Evolutionary conservation across 2,329 filamentous ascomycete genomes (phyloP).

Genomic region (Penicillium fuscoglaucum): DNA sequence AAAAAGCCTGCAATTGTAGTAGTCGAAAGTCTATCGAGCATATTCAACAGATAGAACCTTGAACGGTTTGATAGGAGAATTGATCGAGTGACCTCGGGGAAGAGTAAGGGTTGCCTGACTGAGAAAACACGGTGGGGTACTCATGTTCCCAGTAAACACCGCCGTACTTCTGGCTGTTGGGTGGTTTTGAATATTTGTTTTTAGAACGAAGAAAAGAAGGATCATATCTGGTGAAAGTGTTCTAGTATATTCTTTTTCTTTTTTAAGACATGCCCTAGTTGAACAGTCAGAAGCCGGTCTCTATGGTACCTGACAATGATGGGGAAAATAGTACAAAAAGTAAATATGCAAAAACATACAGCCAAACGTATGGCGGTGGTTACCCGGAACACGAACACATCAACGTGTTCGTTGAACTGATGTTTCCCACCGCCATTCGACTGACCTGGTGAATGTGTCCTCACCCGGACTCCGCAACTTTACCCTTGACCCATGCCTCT

Average conservation of each 20-base stretch:
- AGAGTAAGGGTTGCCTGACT: too few species aligned
- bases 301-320: background rate
- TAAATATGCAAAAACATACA: background rate
- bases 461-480: slow-evolving; percentile 11
- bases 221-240: background rate
- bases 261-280: background rate
- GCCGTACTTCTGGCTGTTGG: too few species aligned
- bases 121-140: too few species aligned
- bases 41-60: too few species aligned
- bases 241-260: background rate
- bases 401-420: background rate
- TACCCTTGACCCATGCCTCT: slow-evolving; percentile 76
- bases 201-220: background rate
- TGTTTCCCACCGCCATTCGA: background rate
- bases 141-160: too few species aligned
- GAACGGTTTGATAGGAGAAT: too few species aligned
- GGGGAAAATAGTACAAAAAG: slow-evolving; percentile 1
- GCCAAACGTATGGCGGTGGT: background rate
- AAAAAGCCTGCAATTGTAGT: too few species aligned
- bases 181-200: too few species aligned
- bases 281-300: background rate
- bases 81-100: too few species aligned
- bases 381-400: background rate
- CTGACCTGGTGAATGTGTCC: background rate
- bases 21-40: too few species aligned